Base-by-base conservation (phyloP, 2,329 filamentous ascomycete species). In the Keithomyces neogunnii region DNA sequence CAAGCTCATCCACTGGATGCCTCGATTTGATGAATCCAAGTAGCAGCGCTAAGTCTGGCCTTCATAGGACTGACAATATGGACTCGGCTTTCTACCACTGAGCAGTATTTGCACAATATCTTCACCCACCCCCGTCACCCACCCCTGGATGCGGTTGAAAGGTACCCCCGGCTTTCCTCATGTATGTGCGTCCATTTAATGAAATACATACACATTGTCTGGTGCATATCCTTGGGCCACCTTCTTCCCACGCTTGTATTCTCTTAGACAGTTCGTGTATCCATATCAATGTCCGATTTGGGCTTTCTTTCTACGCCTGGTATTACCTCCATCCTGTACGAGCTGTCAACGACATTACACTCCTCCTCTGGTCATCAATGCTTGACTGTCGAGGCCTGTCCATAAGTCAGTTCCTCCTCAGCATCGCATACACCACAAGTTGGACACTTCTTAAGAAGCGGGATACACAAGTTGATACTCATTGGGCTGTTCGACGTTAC, bases 121-220 rank as follows among this genome's bases (percentile, higher is more conserved):
- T n/a, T 39, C 43, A 48, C n/a, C 7, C 43, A 47, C 48, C 39
- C 53, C 51, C 54, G 45, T 39, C 9, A 43, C 48, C 44, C 53
- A 48, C 49, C 47, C 53, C 51, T 52, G 46, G 38, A 26, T 38
- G 39, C 31, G 48, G 32, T 11, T 10, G 48, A 50, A 50, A 13
- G 33, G 19, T n/a, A 26, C 33, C 35, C 39, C 45, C 40, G n/a
- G 19, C 32, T 44, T 48, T 47, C 49, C 40, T 49, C 47, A 53
- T 47, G 35, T 43, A 47, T 35, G 33, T 48, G 50, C 48, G 50
- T 50, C 45, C 32, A 32, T 40, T 28, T 47, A 47, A 44, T 40
- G 49, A 19, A 19, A 44, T 51, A 45, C 51, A 42, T 42, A 39
- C 49, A 51, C 43, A 45, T 19, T 19, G 19, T 19, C 19, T 19